Evolutionary conservation across 768 basidiomycete genomes (phyloP).

Genomic region (Myochromella boudieri): DNA sequence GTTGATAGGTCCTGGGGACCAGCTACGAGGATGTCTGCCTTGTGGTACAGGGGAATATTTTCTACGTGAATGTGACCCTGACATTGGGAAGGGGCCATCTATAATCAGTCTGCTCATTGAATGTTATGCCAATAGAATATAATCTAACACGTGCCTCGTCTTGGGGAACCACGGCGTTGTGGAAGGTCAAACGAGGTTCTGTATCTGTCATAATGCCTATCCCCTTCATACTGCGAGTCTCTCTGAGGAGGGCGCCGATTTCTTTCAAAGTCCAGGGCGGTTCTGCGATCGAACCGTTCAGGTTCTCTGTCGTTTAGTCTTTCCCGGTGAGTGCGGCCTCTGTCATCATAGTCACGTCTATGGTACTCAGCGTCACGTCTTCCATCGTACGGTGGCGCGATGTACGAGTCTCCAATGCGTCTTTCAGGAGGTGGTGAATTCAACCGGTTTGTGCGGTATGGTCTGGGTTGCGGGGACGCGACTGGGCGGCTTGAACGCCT

Average conservation of each 20-base stretch:
- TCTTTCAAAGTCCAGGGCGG: constrained; percentile 18
- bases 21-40: too few relatives aligned
- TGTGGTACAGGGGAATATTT: constrained; percentile 3
- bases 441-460: too few relatives aligned
- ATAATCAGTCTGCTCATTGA: constrained; percentile 2
- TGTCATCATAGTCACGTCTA: constrained; percentile 18
- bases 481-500: too few relatives aligned
- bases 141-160: constrained; percentile 19
- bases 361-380: constrained; percentile 25
- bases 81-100: constrained; percentile 7
- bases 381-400: constrained; percentile 25
- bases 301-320: constrained; percentile 14
- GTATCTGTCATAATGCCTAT: constrained; percentile 15
- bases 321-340: constrained; percentile 19
- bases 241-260: constrained; percentile 15
- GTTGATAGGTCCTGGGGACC: constrained; percentile 7
- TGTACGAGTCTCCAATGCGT: constrained; percentile 30
- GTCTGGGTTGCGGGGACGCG: too few relatives aligned
- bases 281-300: constrained; percentile 12
- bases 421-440: constrained; percentile 18
- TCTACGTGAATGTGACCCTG: constrained; percentile 23
- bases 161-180: constrained; percentile 19
- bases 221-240: constrained; percentile 2
- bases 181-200: constrained; percentile 20
- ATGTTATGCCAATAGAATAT: too few relatives aligned